A percentile compares a stretch with the other conserved stretches of the same genome.
Conservation (phyloP, 2,329 filamentous ascomycete genomes). For the Acrocalymma vagum region DNA sequence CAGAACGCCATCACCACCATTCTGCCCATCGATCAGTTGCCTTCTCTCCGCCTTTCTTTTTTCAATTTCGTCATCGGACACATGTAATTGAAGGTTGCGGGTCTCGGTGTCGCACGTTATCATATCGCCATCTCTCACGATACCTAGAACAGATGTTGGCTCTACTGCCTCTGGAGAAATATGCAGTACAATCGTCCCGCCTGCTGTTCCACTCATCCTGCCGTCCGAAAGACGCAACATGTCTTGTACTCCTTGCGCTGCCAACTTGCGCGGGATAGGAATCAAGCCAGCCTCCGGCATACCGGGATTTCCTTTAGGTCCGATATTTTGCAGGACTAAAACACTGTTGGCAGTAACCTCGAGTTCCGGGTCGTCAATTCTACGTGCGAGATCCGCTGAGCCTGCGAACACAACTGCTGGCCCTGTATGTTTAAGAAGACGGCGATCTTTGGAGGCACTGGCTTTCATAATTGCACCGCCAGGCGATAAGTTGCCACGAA, state of each 20-base stretch:
- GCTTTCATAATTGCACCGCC: constrained; percentile 92
- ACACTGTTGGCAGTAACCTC: constrained; percentile 79
- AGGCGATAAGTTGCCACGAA: constrained; percentile 85
- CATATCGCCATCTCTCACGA: constrained; percentile 57
- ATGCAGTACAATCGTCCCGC: constrained; percentile 63
- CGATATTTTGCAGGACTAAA: constrained; percentile 87
- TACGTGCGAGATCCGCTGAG: constrained; percentile 76
- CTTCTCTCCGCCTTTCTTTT: too few species aligned
- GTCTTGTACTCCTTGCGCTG: constrained; percentile 56
- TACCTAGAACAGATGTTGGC: constrained; percentile 56
- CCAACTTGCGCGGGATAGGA: constrained; percentile 76
- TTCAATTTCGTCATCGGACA: constrained; percentile 53
- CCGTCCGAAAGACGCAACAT: constrained; percentile 65
- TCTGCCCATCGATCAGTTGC: constrained; percentile 45
- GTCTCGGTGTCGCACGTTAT: constrained; percentile 57
- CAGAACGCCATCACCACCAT: constrained; percentile 30
- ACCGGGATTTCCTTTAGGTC: constrained; percentile 86
- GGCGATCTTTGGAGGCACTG: constrained; percentile 83
- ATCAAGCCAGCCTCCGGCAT: constrained; percentile 91
- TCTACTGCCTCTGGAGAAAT: constrained; percentile 62
- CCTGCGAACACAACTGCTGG: constrained; percentile 83
- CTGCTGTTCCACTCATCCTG: constrained; percentile 64
- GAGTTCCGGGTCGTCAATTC: constrained; percentile 74
- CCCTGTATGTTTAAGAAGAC: constrained; percentile 75
- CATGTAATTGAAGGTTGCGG: constrained; percentile 51